A percentile compares a stretch with the other conserved stretches of the same genome.
These are phyloP conservation scores for Coemansia sp. DNA, from an alignment of 192 early-diverging fungal genomes.

Conservation along the genomic window DNA sequence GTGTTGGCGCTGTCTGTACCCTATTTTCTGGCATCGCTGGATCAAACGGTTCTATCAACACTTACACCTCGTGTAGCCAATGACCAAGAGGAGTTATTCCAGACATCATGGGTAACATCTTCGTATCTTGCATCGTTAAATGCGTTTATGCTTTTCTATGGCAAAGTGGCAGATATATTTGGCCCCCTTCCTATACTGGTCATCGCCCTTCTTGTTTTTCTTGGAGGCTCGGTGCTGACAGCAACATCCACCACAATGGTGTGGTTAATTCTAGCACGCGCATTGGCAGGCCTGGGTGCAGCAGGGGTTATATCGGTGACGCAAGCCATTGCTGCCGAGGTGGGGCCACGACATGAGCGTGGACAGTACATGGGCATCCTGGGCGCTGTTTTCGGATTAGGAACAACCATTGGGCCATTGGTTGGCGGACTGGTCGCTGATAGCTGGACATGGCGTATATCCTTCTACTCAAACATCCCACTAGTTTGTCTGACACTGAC, in stretches of 20 bases:
- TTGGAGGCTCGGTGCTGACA: constrained; percentile 60
- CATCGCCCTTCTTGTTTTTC: constrained; percentile 51
- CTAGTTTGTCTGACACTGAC: constrained; percentile 61
- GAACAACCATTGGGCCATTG: constrained; percentile 74
- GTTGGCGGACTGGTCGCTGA: constrained; percentile 79
- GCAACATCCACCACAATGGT: constrained; percentile 51
- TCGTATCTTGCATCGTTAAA: constrained; percentile 57
- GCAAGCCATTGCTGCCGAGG: constrained; percentile 65
- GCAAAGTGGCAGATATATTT: constrained; percentile 73
- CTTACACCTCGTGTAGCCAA: constrained; percentile 60
- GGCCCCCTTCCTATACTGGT: constrained; percentile 54
- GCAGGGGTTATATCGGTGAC: constrained; percentile 60
- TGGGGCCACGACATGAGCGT: constrained; percentile 58
- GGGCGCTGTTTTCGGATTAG: constrained; percentile 68
- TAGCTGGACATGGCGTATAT: constrained; percentile 65
- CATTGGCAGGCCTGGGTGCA: constrained; percentile 56
- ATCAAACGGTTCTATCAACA: constrained; percentile 70
- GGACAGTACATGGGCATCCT: constrained; percentile 77
- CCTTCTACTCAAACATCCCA: constrained; percentile 83
- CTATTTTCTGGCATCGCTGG: constrained; percentile 64
- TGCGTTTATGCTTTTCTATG: constrained; percentile 65
- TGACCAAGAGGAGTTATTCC: constrained; percentile 58
- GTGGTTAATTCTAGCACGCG: constrained; percentile 54
- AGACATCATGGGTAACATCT: constrained; percentile 67
- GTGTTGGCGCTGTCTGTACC: constrained; percentile 44